phyloP scores from a whole-genome alignment of 495 filamentous ascomycete species.

The Xylaria nigripes region DNA sequence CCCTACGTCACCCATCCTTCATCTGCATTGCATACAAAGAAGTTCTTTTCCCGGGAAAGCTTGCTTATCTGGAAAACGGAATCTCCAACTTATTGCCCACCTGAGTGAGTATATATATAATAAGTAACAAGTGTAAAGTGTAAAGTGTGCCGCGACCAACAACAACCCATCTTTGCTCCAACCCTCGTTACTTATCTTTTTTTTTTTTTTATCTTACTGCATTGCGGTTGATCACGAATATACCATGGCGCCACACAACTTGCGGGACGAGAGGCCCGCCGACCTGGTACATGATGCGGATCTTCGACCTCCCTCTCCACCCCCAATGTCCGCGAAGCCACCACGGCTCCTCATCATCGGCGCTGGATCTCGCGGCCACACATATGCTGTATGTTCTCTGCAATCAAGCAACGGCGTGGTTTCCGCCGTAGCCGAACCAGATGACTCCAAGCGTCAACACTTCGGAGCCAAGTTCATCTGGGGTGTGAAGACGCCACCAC shows the following conservation, averaged over 20 bases:
- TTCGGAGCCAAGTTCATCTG: slow-evolving; percentile 62
- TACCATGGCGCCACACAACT: slow-evolving; percentile 23
- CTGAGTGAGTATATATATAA: too few species aligned
- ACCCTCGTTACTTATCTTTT: background rate
- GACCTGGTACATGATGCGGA: slow-evolving; percentile 14
- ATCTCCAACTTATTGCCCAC: background rate
- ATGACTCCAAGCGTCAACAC: slow-evolving; percentile 60
- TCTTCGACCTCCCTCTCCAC: slow-evolving; percentile 22
- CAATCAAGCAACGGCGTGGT: slow-evolving; percentile 55
- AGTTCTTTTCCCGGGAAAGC: background rate
- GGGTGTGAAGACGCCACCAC: slow-evolving; percentile 25
- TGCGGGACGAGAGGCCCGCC: slow-evolving; percentile 18
- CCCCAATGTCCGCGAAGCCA: slow-evolving; percentile 31
- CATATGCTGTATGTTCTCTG: slow-evolving; percentile 62
- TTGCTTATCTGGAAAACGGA: background rate
- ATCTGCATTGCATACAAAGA: background rate
- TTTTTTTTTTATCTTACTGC: background rate
- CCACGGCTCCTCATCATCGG: slow-evolving; percentile 74
- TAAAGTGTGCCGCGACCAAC: background rate
- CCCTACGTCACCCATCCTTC: background rate
- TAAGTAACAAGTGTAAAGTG: too few species aligned
- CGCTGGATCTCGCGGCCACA: slow-evolving; percentile 72
- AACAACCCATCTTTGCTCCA: background rate
- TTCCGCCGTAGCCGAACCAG: slow-evolving; percentile 74
- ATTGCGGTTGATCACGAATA: background rate